phyloP scores from a whole-genome alignment of 2,329 filamentous ascomycete genomes.

The Fusarium napiforme region DNA sequence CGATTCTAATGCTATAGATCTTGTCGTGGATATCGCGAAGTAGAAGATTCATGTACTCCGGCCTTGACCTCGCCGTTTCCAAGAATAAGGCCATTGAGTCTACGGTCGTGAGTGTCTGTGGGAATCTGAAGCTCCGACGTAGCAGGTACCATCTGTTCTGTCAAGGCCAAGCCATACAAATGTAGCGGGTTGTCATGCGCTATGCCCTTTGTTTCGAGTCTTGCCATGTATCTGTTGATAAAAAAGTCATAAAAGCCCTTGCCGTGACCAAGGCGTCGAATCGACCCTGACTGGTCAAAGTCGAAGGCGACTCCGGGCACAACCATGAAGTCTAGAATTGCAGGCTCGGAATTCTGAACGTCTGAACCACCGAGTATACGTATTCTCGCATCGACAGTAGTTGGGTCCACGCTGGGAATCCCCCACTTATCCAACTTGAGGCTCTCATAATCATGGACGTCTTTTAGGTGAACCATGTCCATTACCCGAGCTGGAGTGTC shows the following conservation, averaged over 20 bases:
- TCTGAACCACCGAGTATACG: constrained; percentile 77
- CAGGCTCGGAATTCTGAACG: constrained; percentile 52
- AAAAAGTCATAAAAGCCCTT: constrained; percentile 98
- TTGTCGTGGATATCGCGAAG: constrained; percentile 52
- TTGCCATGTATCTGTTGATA: constrained; percentile 75
- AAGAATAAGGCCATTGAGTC: constrained; percentile 80
- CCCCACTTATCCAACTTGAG: constrained; percentile 88
- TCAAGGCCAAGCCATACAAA: constrained; percentile 81
- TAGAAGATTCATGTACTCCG: constrained; percentile 43
- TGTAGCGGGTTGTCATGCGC: constrained; percentile 55
- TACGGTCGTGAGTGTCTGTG: constrained; percentile 79
- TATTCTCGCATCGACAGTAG: constrained; percentile 72
- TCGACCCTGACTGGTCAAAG: constrained; percentile 60
- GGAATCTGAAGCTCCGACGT: constrained; percentile 73
- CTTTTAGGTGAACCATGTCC: constrained; percentile 90
- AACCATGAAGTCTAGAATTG: constrained; percentile 83
- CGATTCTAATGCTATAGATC: constrained; percentile 9
- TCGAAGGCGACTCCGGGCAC: constrained; percentile 96
- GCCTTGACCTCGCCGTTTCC: constrained; percentile 71
- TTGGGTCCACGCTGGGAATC: constrained; percentile 83
- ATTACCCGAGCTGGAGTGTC: constrained; percentile 76
- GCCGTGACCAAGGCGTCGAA: constrained; percentile 88
- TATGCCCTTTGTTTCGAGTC: constrained; percentile 50
- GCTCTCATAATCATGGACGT: constrained; percentile 79
- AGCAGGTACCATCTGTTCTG: constrained; percentile 80